A percentile compares a stretch with the other conserved stretches of the same genome.
Evolutionary conservation across 768 basidiomycete species (phyloP).

Genomic region (Kwoniella sp.): DNA sequence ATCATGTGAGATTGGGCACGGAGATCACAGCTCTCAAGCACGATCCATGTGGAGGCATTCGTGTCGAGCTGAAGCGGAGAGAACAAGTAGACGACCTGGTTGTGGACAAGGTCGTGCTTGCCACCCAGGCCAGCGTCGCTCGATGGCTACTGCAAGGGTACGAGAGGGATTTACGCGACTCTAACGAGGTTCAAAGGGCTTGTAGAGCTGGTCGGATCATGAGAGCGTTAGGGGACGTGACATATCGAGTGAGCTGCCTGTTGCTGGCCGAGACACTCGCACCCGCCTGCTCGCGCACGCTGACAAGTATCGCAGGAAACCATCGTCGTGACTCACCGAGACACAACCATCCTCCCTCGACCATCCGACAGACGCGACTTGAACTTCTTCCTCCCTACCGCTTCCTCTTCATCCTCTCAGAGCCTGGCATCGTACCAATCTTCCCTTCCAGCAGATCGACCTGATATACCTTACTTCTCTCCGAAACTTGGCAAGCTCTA

Average conservation of each 20-base stretch:
- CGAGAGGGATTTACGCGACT: constrained; percentile 9
- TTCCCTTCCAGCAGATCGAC: neutral
- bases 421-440: no score
- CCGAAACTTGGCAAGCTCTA: constrained; percentile 44
- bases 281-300: neutral
- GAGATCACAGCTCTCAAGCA: constrained; percentile 21
- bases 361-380: constrained; percentile 60
- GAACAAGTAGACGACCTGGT: constrained; percentile 11
- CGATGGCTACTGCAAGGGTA: constrained; percentile 55
- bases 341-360: constrained; percentile 59
- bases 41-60: constrained; percentile 3
- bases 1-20: constrained; percentile 22
- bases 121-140: constrained; percentile 69
- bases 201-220: constrained; percentile 18
- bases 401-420: constrained; percentile 3
- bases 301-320: constrained; percentile 3
- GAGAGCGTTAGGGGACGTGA: constrained; percentile 54
- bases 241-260: constrained; percentile 37
- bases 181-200: constrained; percentile 5
- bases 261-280: neutral
- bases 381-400: constrained; percentile 56
- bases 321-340: constrained; percentile 65
- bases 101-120: constrained; percentile 67
- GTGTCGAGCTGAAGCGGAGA: neutral
- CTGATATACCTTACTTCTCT: constrained; percentile 23